Evolutionary conservation across 371 early-diverging fungal genomes (phyloP), one percentile per base, ranked within the genome.

Genomic region (Haplosporangium sp.): DNA sequence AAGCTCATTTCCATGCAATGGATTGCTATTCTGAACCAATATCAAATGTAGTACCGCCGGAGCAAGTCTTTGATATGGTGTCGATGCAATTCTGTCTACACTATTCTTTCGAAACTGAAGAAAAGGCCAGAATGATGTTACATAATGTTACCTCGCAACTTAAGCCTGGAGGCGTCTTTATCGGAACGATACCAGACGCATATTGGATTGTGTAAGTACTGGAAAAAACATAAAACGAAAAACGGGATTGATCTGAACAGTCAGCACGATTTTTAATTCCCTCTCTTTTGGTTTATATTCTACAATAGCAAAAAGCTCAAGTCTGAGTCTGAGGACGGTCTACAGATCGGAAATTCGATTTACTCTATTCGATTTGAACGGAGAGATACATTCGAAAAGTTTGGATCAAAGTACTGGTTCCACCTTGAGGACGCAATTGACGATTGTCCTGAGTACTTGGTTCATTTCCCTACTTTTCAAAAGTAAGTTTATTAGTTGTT

Each of bases 51-150:
- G 78, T 91, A 50, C 82, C 89, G 3, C 79, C 83, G 0, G 82
- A 88, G 40, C 74, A 84, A 19, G 65, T 78, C 55, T 96, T 97
- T 65, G 96, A 99, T 82, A 86, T 97, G 19, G 95, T 98, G 2
- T 95, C 95, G 61, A 91, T 94, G 85, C 99, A 99, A 84, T 99
- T 99, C 83, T 95, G 96, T 76, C 84, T 99, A 62, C 99, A 99
- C 78, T 99, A 99, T 84, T 93, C 98, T 0, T 99, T 99, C 82
- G 94, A 95, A 73, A 88, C 89, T 3, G 96, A 98, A 83, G 73
- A 81, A 11, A 93, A 92, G 73, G 94, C 95, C 1, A 86, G 95
- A 34, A 91, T 85, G 67, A 94, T 95, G 85, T 81, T 99, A 45
- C 82, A 89, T 57, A 99, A 99, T 82, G 94, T 99, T 6, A 81